phyloP scores from a whole-genome alignment of 768 basidiomycete genomes.

The Lentinula raphanica region DNA sequence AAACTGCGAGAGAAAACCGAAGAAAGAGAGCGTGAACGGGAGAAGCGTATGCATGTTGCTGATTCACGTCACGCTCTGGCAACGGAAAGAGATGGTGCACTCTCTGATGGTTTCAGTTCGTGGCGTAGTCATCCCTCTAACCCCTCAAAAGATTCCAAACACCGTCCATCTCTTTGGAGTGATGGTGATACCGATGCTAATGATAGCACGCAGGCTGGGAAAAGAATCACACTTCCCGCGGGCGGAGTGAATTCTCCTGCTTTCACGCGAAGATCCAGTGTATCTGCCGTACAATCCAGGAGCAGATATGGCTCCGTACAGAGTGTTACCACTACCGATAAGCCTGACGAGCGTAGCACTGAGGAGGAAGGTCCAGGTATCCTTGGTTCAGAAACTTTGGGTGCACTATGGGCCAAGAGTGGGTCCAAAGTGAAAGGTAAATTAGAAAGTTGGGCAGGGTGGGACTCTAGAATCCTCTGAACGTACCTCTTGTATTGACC shows the following conservation, averaged over 20 bases:
- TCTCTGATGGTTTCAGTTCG: conserved; percentile 1
- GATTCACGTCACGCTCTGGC: background rate
- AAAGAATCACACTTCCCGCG: background rate
- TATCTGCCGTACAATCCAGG: background rate
- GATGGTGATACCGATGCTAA: conserved; percentile 8
- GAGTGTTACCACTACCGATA: background rate
- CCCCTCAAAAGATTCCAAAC: background rate
- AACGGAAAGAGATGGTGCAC: conserved; percentile 13
- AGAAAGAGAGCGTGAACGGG: conserved; percentile 4
- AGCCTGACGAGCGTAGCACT: conserved; percentile 6
- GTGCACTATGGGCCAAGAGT: conserved; percentile 29
- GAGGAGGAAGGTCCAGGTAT: conserved; percentile 14
- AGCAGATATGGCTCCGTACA: conserved; percentile 1
- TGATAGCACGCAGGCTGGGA: background rate
- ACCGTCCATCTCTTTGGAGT: conserved; percentile 3
- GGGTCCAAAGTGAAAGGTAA: conserved; percentile 38
- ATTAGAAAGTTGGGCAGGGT: conserved; percentile 47
- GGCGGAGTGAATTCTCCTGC: background rate
- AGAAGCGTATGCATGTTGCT: background rate
- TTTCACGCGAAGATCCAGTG: background rate
- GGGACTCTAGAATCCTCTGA: conserved; percentile 13
- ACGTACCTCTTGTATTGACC: background rate
- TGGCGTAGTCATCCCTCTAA: background rate
- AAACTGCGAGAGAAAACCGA: conserved; percentile 3
- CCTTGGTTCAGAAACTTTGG: background rate